phyloP scores from a whole-genome alignment of 78 protist species.

The Blattamonas nauphoetae region DNA sequence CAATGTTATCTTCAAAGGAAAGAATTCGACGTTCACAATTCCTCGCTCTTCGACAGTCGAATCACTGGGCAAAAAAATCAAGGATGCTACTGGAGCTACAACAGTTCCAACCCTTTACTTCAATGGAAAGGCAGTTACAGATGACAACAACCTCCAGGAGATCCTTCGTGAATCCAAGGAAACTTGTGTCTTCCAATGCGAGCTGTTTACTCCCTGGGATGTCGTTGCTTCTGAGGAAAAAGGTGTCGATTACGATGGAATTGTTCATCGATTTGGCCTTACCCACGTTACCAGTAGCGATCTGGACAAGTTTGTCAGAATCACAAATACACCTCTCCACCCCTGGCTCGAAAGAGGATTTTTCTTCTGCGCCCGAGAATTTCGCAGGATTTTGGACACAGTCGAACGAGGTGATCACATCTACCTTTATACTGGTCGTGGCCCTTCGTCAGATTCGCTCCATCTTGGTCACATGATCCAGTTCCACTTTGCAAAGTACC shows the following conservation, averaged over 20 bases:
- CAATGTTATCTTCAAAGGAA: neutral
- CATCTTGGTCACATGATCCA: slow-evolving; percentile 96
- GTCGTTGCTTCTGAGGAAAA: slow-evolving; percentile 18
- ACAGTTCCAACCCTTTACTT: neutral
- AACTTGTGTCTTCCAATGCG: neutral
- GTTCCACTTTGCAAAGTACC: slow-evolving; percentile 84
- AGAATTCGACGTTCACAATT: neutral
- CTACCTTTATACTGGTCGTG: slow-evolving; percentile 97
- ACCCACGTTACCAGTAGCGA: neutral
- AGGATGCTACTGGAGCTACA: neutral
- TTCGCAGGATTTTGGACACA: neutral
- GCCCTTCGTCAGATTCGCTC: slow-evolving; percentile 87
- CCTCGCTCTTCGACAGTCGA: neutral
- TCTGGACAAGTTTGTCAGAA: slow-evolving; percentile 10
- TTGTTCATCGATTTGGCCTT: slow-evolving; percentile 24
- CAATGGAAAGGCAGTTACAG: neutral
- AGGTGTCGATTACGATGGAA: slow-evolving; percentile 35
- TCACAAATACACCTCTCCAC: neutral
- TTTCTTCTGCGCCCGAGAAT: slow-evolving; percentile 25
- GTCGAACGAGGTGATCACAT: slow-evolving; percentile 77
- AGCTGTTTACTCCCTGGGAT: neutral
- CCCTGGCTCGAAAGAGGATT: slow-evolving; percentile 26
- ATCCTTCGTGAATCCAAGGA: neutral
- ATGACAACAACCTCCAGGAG: neutral
- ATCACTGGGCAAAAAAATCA: neutral